A percentile compares a stretch with the other conserved stretches of the same genome.
phyloP scores from a whole-genome alignment of 345 rosid genomes.

The Lepidium aucheri region DNA sequence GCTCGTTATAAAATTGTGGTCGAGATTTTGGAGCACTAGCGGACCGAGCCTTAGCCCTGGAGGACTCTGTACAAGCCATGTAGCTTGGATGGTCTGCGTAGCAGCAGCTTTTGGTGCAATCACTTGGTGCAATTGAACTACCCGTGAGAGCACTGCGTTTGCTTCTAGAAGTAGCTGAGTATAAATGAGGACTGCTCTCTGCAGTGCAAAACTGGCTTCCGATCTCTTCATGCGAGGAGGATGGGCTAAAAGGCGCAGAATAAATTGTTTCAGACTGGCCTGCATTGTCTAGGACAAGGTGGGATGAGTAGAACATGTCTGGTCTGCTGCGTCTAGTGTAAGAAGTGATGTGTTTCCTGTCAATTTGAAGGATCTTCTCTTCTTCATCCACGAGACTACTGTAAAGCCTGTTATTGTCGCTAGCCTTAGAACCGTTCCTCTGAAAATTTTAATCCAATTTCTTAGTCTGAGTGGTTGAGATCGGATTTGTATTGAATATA shows the following conservation, averaged over 20 bases:
- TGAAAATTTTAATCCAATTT: slow-evolving; percentile 20
- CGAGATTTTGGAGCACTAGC: slow-evolving; percentile 81
- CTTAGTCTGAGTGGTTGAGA: neutral
- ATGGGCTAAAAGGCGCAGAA: slow-evolving; percentile 37
- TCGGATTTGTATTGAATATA: too few species aligned
- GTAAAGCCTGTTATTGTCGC: slow-evolving; percentile 17
- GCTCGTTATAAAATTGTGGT: slow-evolving; percentile 44
- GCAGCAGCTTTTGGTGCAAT: slow-evolving; percentile 52
- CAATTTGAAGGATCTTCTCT: slow-evolving; percentile 71
- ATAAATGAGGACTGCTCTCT: slow-evolving; percentile 66
- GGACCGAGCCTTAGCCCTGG: slow-evolving; percentile 73
- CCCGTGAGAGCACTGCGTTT: slow-evolving; percentile 65
- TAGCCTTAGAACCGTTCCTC: slow-evolving; percentile 63
- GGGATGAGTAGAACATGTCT: slow-evolving; percentile 42
- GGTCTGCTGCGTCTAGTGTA: slow-evolving; percentile 33
- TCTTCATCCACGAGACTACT: slow-evolving; percentile 30
- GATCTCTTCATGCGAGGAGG: slow-evolving; percentile 38
- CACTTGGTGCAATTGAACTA: slow-evolving; percentile 27
- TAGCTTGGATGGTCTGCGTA: slow-evolving; percentile 67
- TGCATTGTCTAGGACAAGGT: slow-evolving; percentile 18
- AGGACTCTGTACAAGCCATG: slow-evolving; percentile 86
- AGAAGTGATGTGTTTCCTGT: slow-evolving; percentile 39
- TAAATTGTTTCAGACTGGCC: slow-evolving; percentile 42
- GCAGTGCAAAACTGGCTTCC: slow-evolving; percentile 52
- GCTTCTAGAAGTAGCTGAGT: slow-evolving; percentile 60